These are phyloP conservation scores for Erysimum cheiri DNA, from an alignment of 441 rosid genomes.

Conservation along the genomic window DNA sequence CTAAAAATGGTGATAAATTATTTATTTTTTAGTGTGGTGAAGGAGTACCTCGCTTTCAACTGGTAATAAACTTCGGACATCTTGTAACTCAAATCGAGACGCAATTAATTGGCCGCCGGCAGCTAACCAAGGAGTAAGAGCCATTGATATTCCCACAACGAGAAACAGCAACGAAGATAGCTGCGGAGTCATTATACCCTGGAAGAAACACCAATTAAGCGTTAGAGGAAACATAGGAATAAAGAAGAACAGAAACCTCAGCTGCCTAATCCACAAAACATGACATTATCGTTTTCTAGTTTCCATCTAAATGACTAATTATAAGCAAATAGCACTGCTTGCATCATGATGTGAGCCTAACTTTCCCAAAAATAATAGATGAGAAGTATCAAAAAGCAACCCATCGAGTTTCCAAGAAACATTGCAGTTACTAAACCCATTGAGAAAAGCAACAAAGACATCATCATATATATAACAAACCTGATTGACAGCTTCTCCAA, in stretches of 20 bases:
- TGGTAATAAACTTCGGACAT: constrained; percentile 94
- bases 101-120: constrained; percentile 99
- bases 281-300: not conserved
- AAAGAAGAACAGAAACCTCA: not conserved
- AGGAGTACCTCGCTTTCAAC: constrained; percentile 91
- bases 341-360: constrained; percentile 4
- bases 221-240: constrained; percentile 15
- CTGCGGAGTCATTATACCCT: constrained; percentile 98
- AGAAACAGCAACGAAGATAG: constrained; percentile 93
- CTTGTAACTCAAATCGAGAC: constrained; percentile 93
- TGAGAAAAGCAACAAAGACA: constrained; percentile 1
- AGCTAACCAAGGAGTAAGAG: constrained; percentile 97
- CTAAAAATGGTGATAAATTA: not conserved
- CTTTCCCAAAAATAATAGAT: not conserved
- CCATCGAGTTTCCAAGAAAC: not conserved
- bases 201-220: constrained; percentile 46
- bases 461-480: constrained; percentile 45
- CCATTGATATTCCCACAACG: constrained; percentile 99
- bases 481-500: constrained; percentile 99
- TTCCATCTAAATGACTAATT: constrained; percentile 2
- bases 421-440: not conserved
- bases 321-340: constrained; percentile 15
- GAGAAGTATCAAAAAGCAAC: constrained; percentile 1
- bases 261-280: constrained; percentile 8
- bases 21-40: not conserved